Conservation (phyloP, 768 basidiomycete species). For the Coprinellus micaceus region DNA sequence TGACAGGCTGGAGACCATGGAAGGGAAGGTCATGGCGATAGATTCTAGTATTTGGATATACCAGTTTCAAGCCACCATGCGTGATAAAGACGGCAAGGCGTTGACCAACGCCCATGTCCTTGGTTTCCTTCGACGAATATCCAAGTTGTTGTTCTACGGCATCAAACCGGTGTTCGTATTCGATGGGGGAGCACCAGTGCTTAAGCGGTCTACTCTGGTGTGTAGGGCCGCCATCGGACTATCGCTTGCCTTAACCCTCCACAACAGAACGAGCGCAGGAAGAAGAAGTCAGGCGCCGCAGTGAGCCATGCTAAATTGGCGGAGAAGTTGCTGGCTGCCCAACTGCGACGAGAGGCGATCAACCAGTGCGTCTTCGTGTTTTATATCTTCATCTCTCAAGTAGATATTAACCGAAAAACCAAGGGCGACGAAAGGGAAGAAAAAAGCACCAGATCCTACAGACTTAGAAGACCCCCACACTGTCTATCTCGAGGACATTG, state of each 20-base stretch:
- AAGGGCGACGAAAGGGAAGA: conserved; percentile 38
- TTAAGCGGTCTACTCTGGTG: conserved; percentile 90
- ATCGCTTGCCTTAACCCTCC: not conserved
- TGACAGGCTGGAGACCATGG: conserved; percentile 83
- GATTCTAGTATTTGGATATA: conserved; percentile 99
- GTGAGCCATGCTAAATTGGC: conserved; percentile 83
- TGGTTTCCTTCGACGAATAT: conserved; percentile 85
- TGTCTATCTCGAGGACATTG: conserved; percentile 88
- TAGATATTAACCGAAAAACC: conserved; percentile 2
- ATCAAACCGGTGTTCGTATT: conserved; percentile 99
- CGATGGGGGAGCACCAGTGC: conserved; percentile 89
- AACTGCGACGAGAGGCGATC: conserved; percentile 86
- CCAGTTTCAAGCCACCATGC: conserved; percentile 99
- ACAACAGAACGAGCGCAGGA: conserved; percentile 85
- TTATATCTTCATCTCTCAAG: not conserved
- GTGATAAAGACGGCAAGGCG: conserved; percentile 90
- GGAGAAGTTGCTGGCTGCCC: conserved; percentile 88
- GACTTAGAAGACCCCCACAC: conserved; percentile 64
- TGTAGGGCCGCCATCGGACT: conserved; percentile 20
- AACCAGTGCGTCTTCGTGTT: conserved; percentile 40
- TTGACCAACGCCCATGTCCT: conserved; percentile 92
- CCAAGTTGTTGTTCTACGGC: conserved; percentile 93
- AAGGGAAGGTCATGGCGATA: conserved; percentile 94
- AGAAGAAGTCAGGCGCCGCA: conserved; percentile 88
- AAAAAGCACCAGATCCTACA: conserved; percentile 33